Conservation (phyloP, 148 eudicot species). For the Agrostemma githago region DNA sequence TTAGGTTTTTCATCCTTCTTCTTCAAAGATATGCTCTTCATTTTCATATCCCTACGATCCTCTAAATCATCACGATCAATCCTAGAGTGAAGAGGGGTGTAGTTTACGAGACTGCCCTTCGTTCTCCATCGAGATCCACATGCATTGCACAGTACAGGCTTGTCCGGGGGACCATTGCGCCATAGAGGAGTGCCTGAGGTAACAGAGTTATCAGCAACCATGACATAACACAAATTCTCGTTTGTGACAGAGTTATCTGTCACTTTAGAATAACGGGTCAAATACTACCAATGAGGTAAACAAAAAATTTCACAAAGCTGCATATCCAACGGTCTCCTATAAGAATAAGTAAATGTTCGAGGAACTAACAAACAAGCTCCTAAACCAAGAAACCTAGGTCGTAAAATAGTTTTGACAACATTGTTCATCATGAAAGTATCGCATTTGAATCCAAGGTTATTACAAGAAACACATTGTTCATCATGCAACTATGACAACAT, state of each 20-base stretch:
- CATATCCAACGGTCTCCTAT: too few relatives aligned
- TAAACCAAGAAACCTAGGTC: neutral
- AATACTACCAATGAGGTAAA: neutral
- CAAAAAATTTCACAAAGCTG: neutral
- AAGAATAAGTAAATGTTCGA: neutral
- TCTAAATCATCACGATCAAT: conserved; percentile 63
- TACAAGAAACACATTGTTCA: neutral
- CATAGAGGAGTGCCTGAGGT: conserved; percentile 93
- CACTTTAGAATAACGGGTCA: too few relatives aligned
- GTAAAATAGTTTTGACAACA: too few relatives aligned
- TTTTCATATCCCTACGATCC: conserved; percentile 49
- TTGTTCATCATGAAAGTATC: too few relatives aligned
- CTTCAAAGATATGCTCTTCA: conserved; percentile 56
- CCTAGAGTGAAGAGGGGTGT: conserved; percentile 90
- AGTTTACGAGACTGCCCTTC: conserved; percentile 80
- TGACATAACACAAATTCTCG: neutral
- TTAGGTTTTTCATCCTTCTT: conserved; percentile 55
- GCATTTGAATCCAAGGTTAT: neutral
- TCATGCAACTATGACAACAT: neutral
- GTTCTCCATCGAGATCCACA: conserved; percentile 99
- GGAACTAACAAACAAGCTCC: neutral
- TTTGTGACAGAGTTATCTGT: too few relatives aligned
- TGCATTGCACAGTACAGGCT: conserved; percentile 96
- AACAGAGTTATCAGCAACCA: conserved; percentile 20
- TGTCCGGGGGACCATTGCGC: conserved; percentile 99